Evolutionary conservation across 2,329 filamentous ascomycete genomes (phyloP).

Genomic region (Penicillium concentricum): DNA sequence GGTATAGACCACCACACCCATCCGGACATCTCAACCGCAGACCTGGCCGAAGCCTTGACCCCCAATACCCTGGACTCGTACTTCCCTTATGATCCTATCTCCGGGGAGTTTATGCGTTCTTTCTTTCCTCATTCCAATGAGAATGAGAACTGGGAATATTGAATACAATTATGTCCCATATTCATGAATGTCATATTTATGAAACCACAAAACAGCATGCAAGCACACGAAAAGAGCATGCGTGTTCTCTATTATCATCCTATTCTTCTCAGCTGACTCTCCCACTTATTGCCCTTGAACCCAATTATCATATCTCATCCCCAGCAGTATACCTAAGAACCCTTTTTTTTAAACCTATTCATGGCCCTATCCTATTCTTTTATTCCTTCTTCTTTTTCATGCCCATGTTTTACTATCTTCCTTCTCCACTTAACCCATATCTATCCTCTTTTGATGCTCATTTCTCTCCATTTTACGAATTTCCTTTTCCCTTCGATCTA

Average conservation of each 20-base stretch:
- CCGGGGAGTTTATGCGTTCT: constrained; percentile 40
- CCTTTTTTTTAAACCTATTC: neutral
- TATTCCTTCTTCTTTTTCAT: neutral
- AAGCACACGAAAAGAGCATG: neutral
- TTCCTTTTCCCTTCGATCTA: neutral
- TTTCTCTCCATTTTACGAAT: neutral
- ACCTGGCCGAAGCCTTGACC: constrained; percentile 9
- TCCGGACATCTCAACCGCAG: constrained; percentile 8
- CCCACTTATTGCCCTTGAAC: neutral
- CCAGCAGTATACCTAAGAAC: neutral
- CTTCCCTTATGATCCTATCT: constrained; percentile 42
- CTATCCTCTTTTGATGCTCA: neutral
- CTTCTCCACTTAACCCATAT: neutral
- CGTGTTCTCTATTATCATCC: neutral
- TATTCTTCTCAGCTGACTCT: neutral
- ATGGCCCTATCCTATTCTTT: neutral
- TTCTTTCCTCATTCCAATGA: constrained; percentile 35
- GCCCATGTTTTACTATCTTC: neutral
- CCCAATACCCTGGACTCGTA: constrained; percentile 26
- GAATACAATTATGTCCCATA: neutral
- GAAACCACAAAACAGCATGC: neutral
- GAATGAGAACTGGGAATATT: constrained; percentile 26
- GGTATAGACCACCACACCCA: constrained; percentile 9
- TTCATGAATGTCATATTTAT: neutral
- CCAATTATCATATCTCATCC: neutral